Conservation (phyloP, 208 protist genomes). For the Acanthamoeba lenticulata region DNA sequence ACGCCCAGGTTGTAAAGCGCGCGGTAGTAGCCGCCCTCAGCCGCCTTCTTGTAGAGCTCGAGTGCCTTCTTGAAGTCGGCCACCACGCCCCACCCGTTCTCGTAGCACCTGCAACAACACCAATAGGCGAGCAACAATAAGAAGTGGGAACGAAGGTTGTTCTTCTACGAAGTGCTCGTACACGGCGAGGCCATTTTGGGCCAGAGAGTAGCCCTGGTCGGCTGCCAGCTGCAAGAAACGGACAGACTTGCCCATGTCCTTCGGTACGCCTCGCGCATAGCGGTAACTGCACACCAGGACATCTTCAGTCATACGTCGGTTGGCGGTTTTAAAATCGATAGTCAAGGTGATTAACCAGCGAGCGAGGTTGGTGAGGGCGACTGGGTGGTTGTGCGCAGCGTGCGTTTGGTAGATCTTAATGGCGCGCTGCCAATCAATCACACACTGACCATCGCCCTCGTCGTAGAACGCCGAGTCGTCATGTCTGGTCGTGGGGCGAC, state of each 20-base stretch:
- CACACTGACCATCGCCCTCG: background rate
- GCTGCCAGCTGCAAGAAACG: background rate
- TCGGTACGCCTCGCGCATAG: background rate
- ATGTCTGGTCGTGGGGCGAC: background rate
- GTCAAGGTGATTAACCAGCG: background rate
- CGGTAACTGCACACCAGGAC: background rate
- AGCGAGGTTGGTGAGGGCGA: background rate
- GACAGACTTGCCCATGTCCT: background rate
- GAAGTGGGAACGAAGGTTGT: background rate
- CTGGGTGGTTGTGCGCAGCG: background rate
- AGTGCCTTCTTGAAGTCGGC: background rate
- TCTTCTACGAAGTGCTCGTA: background rate
- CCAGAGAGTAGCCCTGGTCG: background rate
- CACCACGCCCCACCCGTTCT: background rate
- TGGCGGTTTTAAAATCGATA: background rate
- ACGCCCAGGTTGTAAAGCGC: background rate
- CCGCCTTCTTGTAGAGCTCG: conserved; percentile 3
- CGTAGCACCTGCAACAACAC: background rate
- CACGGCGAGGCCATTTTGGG: background rate
- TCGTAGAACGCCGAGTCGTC: background rate
- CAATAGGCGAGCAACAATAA: too few relatives aligned
- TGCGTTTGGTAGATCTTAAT: background rate
- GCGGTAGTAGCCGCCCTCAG: background rate
- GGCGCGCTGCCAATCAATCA: background rate
- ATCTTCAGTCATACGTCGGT: background rate